Evolutionary conservation across 805 yeast species (phyloP), one percentile per base, ranked within the genome.

Genomic region (Nakazawaea pomicola): DNA sequence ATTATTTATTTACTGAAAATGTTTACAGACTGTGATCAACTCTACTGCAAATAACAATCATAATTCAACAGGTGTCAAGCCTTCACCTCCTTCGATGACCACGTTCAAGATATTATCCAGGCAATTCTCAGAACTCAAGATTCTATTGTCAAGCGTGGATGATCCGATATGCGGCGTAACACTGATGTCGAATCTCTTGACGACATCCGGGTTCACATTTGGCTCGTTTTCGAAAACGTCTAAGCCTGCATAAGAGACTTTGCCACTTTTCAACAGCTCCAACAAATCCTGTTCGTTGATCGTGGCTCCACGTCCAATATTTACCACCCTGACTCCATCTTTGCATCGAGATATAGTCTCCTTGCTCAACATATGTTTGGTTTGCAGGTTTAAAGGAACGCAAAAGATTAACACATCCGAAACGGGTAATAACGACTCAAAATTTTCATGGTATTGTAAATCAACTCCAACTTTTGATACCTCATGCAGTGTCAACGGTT

Each of bases 221-320:
- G 86, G 85, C 52, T 80, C 86, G 15, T 65, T 50, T 50, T 74
- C 76, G 50, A 63, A 78, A 2, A 79, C 85, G 52, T 80, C 86
- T 38, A 72, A 57, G 0, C 83, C 86, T 3, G 81, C 70, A 55
- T 70, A 78, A 24, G 74, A 58, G 4, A 79, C 58, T 33, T 66
- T 66, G 0, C 78, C 79, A 3, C 53, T 32, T 23, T 37, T 20
- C 40, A 75, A 67, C 1, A 68, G 70, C 6, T 60, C 58, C 6
- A 72, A 67, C 16, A 78, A 58, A 1, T 73, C 75, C 12, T 63
- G 57, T 49, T 74, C 76, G 45, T 76, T 78, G 35, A 78, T 55
- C 11, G 76, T 64, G 7, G 61, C 50, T 1, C 85, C 86, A 44
- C 85, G 62, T 3, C 85, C 84, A 19, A 78, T 68, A 53, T 79